Percentiles rank a stretch among this genome's conserved stretches.
phyloP scores from a whole-genome alignment of 2,329 filamentous ascomycete genomes.

The Didymella lethalis region DNA sequence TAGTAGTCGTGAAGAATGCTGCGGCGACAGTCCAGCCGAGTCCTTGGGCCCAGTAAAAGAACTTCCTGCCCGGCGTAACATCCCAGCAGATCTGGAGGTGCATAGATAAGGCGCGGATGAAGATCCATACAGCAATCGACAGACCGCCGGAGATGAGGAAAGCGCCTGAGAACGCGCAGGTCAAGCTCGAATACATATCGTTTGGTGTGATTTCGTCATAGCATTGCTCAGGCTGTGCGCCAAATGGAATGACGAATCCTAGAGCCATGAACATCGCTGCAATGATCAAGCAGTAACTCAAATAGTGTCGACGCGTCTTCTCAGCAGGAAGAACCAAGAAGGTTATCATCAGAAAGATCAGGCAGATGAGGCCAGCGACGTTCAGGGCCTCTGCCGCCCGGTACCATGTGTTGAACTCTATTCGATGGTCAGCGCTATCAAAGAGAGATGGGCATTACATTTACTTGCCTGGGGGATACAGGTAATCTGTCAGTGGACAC shows the following conservation, averaged over 20 bases:
- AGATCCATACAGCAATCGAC: conserved; percentile 86
- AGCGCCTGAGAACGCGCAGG: conserved; percentile 88
- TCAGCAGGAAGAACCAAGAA: conserved; percentile 83
- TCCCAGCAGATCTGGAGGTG: conserved; percentile 99
- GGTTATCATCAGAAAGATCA: conserved; percentile 78
- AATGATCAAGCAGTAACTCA: conserved; percentile 85
- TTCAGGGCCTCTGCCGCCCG: conserved; percentile 82
- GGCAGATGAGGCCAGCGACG: conserved; percentile 74
- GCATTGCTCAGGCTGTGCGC: conserved; percentile 79
- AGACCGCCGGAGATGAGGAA: conserved; percentile 88
- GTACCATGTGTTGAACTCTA: conserved; percentile 65
- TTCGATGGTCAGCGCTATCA: conserved; percentile 21
- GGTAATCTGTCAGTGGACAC: conserved; percentile 85
- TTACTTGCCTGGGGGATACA: conserved; percentile 64
- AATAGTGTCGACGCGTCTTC: conserved; percentile 89
- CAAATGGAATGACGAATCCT: conserved; percentile 89
- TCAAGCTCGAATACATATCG: conserved; percentile 81
- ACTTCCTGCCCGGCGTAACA: conserved; percentile 82
- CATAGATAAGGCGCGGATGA: conserved; percentile 86
- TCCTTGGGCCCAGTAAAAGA: conserved; percentile 84
- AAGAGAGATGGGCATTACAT: not conserved
- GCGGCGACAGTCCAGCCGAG: conserved; percentile 85
- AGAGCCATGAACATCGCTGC: conserved; percentile 82
- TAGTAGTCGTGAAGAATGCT: conserved; percentile 75
- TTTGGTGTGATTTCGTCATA: conserved; percentile 91